phyloP scores from a whole-genome alignment of 495 filamentous ascomycete species.

The Xylaria flabelliformis region DNA sequence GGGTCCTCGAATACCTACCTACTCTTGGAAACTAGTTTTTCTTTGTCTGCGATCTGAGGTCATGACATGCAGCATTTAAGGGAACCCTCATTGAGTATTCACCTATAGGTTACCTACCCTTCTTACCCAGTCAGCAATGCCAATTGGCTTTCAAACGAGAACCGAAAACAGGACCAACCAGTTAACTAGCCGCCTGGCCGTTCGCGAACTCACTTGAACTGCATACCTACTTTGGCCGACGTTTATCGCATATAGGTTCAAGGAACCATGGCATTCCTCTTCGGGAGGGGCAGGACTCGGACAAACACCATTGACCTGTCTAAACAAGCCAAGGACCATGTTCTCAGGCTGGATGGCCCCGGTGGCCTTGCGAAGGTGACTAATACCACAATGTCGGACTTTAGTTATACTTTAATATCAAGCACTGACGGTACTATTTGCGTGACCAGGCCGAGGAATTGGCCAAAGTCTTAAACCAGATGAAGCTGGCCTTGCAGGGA shows the following conservation, averaged over 20 bases:
- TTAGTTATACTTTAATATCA: slow-evolving; percentile 16
- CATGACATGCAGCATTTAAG: slow-evolving; percentile 18
- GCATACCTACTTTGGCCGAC: slow-evolving; percentile 17
- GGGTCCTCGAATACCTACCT: background rate
- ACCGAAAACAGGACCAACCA: slow-evolving; percentile 4
- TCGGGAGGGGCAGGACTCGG: slow-evolving; percentile 70
- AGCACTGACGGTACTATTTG: slow-evolving; percentile 24
- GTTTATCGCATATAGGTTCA: background rate
- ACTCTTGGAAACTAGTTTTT: background rate
- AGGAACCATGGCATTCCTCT: slow-evolving; percentile 85
- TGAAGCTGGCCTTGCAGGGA: slow-evolving; percentile 84
- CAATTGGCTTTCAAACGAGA: slow-evolving; percentile 5
- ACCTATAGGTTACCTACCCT: background rate
- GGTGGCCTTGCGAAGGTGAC: slow-evolving; percentile 59
- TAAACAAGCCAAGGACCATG: slow-evolving; percentile 61
- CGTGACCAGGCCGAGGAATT: slow-evolving; percentile 68
- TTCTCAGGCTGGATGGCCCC: slow-evolving; percentile 60
- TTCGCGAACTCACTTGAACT: background rate
- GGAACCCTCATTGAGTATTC: background rate
- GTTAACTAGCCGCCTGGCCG: background rate
- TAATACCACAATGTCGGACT: slow-evolving; percentile 22
- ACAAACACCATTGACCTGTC: slow-evolving; percentile 59
- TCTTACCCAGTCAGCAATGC: slow-evolving; percentile 5
- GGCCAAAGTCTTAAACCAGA: slow-evolving; percentile 76
- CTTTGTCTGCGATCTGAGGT: slow-evolving; percentile 11